A percentile compares a stretch with the other conserved stretches of the same genome.
These are phyloP conservation scores for Ophiosphaerella korrae DNA, from an alignment of 2,329 filamentous ascomycete genomes.

Conservation along the genomic window DNA sequence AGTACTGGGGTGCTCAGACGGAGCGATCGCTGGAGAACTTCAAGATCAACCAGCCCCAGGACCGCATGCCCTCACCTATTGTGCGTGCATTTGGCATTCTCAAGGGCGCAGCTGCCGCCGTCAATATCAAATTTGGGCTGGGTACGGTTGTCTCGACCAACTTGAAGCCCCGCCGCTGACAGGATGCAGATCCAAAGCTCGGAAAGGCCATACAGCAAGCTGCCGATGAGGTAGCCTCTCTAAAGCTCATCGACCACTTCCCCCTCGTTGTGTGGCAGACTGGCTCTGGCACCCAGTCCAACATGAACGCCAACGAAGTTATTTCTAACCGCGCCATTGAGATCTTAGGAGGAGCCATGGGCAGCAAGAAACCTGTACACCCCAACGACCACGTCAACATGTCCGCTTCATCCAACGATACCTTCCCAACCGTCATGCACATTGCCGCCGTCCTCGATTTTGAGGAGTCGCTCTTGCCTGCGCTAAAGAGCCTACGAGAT, in stretches of 20 bases:
- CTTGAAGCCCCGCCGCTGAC: slow-evolving; percentile 21
- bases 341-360: slow-evolving; percentile 91
- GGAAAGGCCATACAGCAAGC: slow-evolving; percentile 94
- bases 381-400: slow-evolving; percentile 99
- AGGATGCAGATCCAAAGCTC: slow-evolving; percentile 74
- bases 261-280: slow-evolving; percentile 99
- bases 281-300: slow-evolving; percentile 96
- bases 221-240: slow-evolving; percentile 86
- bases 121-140: slow-evolving; percentile 94
- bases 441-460: slow-evolving; percentile 95
- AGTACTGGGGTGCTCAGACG: slow-evolving; percentile 98
- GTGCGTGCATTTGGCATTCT: slow-evolving; percentile 94
- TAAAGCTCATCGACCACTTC: slow-evolving; percentile 96
- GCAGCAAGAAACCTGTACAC: slow-evolving; percentile 97
- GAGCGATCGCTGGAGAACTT: slow-evolving; percentile 97
- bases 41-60: slow-evolving; percentile 98
- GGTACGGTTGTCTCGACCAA: slow-evolving; percentile 56
- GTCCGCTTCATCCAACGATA: slow-evolving; percentile 98
- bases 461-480: slow-evolving; percentile 81
- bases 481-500: slow-evolving; percentile 78
- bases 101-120: slow-evolving; percentile 93
- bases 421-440: slow-evolving; percentile 99
- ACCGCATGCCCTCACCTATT: slow-evolving; percentile 94
- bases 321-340: slow-evolving; percentile 99
- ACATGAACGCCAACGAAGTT: slow-evolving; percentile 99